A percentile compares a stretch with the other conserved stretches of the same genome.
These are phyloP conservation scores for Taiozyma sp. DNA, from an alignment of 1,139 yeast species.

Conservation along the genomic window DNA sequence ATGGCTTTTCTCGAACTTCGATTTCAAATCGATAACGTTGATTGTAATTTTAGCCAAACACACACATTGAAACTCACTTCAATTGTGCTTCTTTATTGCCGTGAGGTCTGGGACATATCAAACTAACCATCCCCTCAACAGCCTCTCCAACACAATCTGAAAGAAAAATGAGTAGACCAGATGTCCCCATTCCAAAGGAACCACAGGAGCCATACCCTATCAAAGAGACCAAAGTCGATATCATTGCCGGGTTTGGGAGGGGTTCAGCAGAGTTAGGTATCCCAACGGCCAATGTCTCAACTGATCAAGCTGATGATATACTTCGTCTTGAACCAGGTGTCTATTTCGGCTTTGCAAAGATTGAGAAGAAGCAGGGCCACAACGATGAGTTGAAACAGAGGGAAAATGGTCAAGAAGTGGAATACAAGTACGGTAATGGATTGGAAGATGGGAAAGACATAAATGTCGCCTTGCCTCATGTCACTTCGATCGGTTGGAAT, in stretches of 20 bases:
- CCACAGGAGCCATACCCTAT: slow-evolving; percentile 68
- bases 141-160: background rate
- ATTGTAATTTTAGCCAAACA: background rate
- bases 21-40: background rate
- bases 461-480: slow-evolving; percentile 65
- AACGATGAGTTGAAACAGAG: slow-evolving; percentile 19
- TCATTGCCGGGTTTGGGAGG: slow-evolving; percentile 89
- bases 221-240: slow-evolving; percentile 40
- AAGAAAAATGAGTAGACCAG: slow-evolving; percentile 20
- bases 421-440: slow-evolving; percentile 56
- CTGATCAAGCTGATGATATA: slow-evolving; percentile 39
- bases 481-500: slow-evolving; percentile 94
- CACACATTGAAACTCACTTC: background rate
- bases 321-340: slow-evolving; percentile 69
- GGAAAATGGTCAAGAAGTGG: slow-evolving; percentile 36
- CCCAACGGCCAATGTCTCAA: slow-evolving; percentile 90
- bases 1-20: background rate
- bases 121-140: too few relatives aligned
- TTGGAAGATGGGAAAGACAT: slow-evolving; percentile 37
- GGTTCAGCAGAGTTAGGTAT: slow-evolving; percentile 92
- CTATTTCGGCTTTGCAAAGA: slow-evolving; percentile 77
- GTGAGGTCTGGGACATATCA: background rate
- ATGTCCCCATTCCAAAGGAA: slow-evolving; percentile 34
- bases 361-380: slow-evolving; percentile 13
- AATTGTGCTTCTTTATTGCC: background rate